phyloP scores from a whole-genome alignment of 768 basidiomycete genomes.

The Sistotremastrum niveocremeum region DNA sequence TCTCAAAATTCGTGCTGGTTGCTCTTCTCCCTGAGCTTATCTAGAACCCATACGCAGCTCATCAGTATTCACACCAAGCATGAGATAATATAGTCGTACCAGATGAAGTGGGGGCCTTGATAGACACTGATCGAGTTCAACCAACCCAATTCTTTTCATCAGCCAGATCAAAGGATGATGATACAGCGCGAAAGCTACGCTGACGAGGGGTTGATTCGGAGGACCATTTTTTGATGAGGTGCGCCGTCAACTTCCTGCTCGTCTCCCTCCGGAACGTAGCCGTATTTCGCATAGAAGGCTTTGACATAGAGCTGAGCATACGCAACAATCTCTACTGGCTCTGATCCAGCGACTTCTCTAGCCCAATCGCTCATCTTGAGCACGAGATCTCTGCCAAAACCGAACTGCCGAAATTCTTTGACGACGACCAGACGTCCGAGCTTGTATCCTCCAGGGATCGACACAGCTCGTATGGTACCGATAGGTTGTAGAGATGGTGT shows the following conservation, averaged over 20 bases:
- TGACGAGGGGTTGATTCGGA: slow-evolving; percentile 21
- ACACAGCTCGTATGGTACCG: slow-evolving; percentile 50
- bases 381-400: slow-evolving; percentile 58
- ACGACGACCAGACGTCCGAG: slow-evolving; percentile 60
- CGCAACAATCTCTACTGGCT: slow-evolving; percentile 29
- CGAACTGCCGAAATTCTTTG: slow-evolving; percentile 45
- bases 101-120: too few relatives aligned
- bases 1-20: too few relatives aligned
- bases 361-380: slow-evolving; percentile 48
- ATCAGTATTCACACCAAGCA: too few relatives aligned
- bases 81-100: too few relatives aligned
- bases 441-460: slow-evolving; percentile 33
- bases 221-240: slow-evolving; percentile 76
- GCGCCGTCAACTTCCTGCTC: slow-evolving; percentile 75
- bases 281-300: slow-evolving; percentile 68
- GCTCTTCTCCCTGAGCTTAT: too few relatives aligned
- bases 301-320: slow-evolving; percentile 66
- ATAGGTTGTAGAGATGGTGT: slow-evolving; percentile 45
- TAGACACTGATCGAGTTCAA: too few relatives aligned
- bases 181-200: too few relatives aligned
- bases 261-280: slow-evolving; percentile 34
- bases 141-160: too few relatives aligned
- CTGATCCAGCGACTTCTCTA: slow-evolving; percentile 24
- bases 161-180: too few relatives aligned
- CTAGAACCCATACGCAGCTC: too few relatives aligned